Base-by-base conservation (phyloP, 2,329 filamentous ascomycete genomes). In the Ophiostoma tasmaniense region DNA sequence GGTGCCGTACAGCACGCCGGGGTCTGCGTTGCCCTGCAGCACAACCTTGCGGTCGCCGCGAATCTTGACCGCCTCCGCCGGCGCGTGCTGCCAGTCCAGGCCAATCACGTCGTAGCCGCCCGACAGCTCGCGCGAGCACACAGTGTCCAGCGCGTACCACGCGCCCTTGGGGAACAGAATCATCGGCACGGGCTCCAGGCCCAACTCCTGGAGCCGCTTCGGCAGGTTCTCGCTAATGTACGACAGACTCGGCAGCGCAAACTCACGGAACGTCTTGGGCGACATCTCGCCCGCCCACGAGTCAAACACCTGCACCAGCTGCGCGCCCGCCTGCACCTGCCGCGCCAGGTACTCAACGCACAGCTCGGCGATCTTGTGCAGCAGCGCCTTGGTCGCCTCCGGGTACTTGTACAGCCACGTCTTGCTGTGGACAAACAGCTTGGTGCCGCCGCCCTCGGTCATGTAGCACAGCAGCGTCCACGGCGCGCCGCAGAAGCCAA, bases 401-500 rank as follows among this genome's bases (percentile, higher is more conserved):
- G 90, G 85, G 76, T 97, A 92, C 79, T 87, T 92, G 84, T 94
- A 99, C 71, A 98, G 89, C 95, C 95, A 99, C 33, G 91, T 96
- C 85, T 99, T 99, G 75, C 88, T 90, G 80, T 97, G 89, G 71
- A 91, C 88, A 81, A 98, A 98, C 76, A 98, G 83, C 82, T 98
- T 98, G 74, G 90, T 96, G 61, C 95, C 95, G 65, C 95, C 95
- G 20, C 95, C 95, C 80, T 99, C 95, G 22, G 98, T 92, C 95
- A 99, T 99, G 82, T 99, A 99, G 82, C 94, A 97, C 76, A 99
- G 85, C 70, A 99, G 80, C 1, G 95, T 99, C 92, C 95, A 99
- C 0, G 95, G 95, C 8, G 95, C 93, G 68, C 95, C 95, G 75
- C 93, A 97, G 82, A 99, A 99, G 45, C 95, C 95, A 77, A 97